Conservation (phyloP, 2,329 filamentous ascomycete genomes). For the Metarhizium brunneum region DNA sequence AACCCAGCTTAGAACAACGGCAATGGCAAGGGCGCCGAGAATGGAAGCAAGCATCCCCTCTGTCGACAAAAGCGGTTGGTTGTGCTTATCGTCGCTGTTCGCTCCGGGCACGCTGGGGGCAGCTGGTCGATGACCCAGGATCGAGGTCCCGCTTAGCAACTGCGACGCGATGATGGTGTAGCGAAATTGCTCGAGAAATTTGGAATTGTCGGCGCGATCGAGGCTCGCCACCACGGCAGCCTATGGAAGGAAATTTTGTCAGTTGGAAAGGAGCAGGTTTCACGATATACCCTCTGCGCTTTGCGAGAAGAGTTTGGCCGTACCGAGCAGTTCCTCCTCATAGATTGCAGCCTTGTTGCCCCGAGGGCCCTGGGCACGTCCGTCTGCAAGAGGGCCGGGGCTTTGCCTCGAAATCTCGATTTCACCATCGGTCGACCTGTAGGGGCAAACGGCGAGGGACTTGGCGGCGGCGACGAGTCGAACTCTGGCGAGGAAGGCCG, state of each 20-base stretch:
- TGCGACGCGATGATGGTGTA: conserved; percentile 91
- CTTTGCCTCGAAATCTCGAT: conserved; percentile 42
- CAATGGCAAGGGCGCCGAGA: conserved; percentile 50
- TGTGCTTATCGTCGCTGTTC: conserved; percentile 8
- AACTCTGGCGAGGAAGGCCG: conserved; percentile 16
- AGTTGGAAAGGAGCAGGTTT: background rate
- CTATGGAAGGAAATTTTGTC: conserved; percentile 26
- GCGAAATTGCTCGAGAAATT: conserved; percentile 85
- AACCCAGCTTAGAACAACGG: conserved; percentile 65
- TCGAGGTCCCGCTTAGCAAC: conserved; percentile 64
- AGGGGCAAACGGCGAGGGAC: conserved; percentile 45
- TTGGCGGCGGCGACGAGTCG: conserved; percentile 35
- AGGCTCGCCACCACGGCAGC: conserved; percentile 63
- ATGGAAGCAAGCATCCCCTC: conserved; percentile 40
- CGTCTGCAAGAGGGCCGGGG: conserved; percentile 33
- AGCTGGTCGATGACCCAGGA: conserved; percentile 25
- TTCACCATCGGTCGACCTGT: conserved; percentile 45
- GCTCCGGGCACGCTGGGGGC: conserved; percentile 10
- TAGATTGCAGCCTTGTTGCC: conserved; percentile 30
- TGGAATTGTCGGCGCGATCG: conserved; percentile 68
- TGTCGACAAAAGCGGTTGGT: conserved; percentile 26
- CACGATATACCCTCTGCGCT: too few species aligned
- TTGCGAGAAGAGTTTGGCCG: conserved; percentile 11
- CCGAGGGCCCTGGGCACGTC: conserved; percentile 19
- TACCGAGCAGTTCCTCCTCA: conserved; percentile 44